Base-by-base conservation (phyloP, 2,329 filamentous ascomycete genomes). In the Monilinia aucupariae region DNA sequence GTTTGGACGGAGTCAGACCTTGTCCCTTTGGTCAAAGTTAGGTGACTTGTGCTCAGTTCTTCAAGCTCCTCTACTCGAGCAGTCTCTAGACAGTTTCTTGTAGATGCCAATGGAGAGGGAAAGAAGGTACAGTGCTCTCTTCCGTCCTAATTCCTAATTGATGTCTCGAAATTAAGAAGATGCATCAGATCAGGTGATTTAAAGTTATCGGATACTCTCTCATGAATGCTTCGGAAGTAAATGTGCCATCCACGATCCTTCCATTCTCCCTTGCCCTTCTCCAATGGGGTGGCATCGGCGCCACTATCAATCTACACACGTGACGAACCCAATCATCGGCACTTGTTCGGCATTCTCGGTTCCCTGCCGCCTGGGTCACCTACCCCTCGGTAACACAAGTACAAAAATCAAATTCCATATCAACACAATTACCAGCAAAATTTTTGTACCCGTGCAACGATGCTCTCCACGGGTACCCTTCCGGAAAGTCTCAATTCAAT, bases 401-500 rank as follows among this genome's bases (percentile, higher is more conserved):
- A 48, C 43, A 45, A 43, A n/a, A 20, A 20, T n/a, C 2, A 43
- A 54, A 32, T 45, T 25, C 8, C 13, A 56, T 47, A 34, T 17
- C 17, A 32, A 47, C 54, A 56, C 41, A 45, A 47, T 34, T 20
- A 8, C 27, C 27, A 32, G 12, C 43, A 25, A 13, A 37, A 9
- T 10, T 58, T 30, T 4, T 13, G 30, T 37, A 3, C 32, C 27
- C 20, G 20, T 55, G 15, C 22, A 34, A 20, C 4, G 1, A 17
- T 37, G 27, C 30, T 58, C 17, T 25, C 54, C 54, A 34, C 54
- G n/a, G 30, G 27, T 25, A 47, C 41, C 30, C 13, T 58, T 58
- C 41, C 54, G 13, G 27, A 58, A 37, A 47, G n/a, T 47, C 41
- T 58, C 13, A 58, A 12, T 8, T 58, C 54, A n/a, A 45, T 55